Evolutionary conservation across 352 stramenopile species (phyloP), one percentile per base, ranked within the genome.

Genomic region (Pythium oligandrum): DNA sequence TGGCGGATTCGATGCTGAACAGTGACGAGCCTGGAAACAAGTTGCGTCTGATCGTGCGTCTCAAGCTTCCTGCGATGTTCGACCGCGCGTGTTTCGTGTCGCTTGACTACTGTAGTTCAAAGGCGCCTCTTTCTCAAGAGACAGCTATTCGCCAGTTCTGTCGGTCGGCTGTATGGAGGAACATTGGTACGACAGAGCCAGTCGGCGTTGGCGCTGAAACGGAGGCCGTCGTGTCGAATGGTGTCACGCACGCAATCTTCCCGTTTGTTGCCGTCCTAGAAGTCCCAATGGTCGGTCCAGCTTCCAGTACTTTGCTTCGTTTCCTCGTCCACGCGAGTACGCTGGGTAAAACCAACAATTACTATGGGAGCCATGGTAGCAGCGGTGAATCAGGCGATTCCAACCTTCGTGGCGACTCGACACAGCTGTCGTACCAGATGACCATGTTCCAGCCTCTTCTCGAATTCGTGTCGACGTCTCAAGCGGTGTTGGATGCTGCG

Each of bases 211-310:
- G 61, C 32, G 76, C 75, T 17, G 78, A 90, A 51, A 83, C 75
- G 0, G 78, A 91, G 51, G 75, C 78, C 0, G 74, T 86, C 32
- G 47, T 89, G 35, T 83, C 66, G 35, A 86, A 70, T 31, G 73
- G 72, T 3, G 68, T 58, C 6, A 72, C 76, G 3, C 75, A 88
- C 46, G 62, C 82, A 2, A 81, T 90, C 51, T 92, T 88, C 48
- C 80, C 78, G 30, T 95, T 95, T 42, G 84, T 95, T n/a, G 78
- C 84, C 1, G 84, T 95, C 38, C 59, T 95, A 3, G 83, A 92
- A 49, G 79, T 95, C 2, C 84, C 84, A 2, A 82, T 95, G 3
- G 70, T 90, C 11, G 84, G 84, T 0, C 80, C 83, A 33, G 80
- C 84, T 3, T 91, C 84, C 4, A 86, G 88, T 42, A 95, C 84